phyloP scores from a whole-genome alignment of 2,329 filamentous ascomycete genomes.

The Paracamarosporium sp. region DNA sequence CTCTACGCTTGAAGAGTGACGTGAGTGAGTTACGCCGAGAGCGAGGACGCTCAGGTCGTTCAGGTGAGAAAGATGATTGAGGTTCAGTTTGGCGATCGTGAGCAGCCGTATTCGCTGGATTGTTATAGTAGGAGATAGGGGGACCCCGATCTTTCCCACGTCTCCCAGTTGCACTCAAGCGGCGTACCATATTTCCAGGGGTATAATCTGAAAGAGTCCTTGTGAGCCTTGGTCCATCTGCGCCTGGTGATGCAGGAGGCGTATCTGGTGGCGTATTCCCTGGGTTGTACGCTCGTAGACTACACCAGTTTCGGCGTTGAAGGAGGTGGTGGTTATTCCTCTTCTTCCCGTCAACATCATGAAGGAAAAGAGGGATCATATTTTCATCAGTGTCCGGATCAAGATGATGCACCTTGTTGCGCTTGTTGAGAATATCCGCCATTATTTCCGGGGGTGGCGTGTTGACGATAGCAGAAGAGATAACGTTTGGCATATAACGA shows the following conservation, averaged over 20 bases:
- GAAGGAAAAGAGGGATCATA: slow-evolving; percentile 92
- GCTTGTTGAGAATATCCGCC: slow-evolving; percentile 90
- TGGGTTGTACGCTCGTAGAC: slow-evolving; percentile 83
- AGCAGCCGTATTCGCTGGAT: slow-evolving; percentile 40
- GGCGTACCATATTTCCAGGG: slow-evolving; percentile 51
- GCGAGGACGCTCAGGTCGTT: slow-evolving; percentile 37
- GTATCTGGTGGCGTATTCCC: slow-evolving; percentile 78
- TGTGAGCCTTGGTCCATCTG: slow-evolving; percentile 27
- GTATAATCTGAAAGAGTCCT: slow-evolving; percentile 44
- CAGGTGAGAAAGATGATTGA: slow-evolving; percentile 45
- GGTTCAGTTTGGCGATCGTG: slow-evolving; percentile 37
- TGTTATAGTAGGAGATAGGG: slow-evolving; percentile 48
- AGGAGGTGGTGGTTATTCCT: slow-evolving; percentile 91
- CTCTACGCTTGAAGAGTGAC: slow-evolving; percentile 41
- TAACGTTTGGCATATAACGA: slow-evolving; percentile 94
- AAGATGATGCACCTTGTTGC: slow-evolving; percentile 77
- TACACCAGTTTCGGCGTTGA: slow-evolving; percentile 94
- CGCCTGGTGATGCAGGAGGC: slow-evolving; percentile 40
- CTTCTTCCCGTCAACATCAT: slow-evolving; percentile 86
- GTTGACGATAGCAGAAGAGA: slow-evolving; percentile 94
- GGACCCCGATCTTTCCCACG: slow-evolving; percentile 37
- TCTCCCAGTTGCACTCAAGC: slow-evolving; percentile 43
- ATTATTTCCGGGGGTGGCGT: slow-evolving; percentile 85
- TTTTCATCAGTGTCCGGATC: slow-evolving; percentile 83
- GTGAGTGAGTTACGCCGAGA: slow-evolving; percentile 43